phyloP scores from a whole-genome alignment of 2,329 filamentous ascomycete species.

The Fusarium circinatum region DNA sequence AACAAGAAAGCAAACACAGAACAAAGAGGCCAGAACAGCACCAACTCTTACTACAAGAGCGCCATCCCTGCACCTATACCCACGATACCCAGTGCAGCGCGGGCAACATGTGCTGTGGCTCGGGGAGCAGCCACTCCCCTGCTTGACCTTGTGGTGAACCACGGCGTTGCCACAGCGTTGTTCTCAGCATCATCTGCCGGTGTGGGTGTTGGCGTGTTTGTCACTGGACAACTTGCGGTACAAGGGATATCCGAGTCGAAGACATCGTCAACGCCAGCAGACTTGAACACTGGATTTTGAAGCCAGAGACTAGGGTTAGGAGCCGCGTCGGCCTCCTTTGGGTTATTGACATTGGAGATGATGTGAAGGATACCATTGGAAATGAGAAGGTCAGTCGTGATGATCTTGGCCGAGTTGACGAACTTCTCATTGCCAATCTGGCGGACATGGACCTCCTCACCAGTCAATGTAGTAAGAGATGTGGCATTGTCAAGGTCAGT shows the following conservation, averaged over 20 bases:
- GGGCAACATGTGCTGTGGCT: constrained; percentile 43
- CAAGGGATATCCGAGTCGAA: constrained; percentile 58
- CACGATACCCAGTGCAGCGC: constrained; percentile 45
- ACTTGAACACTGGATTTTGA: constrained; percentile 63
- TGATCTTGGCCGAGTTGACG: constrained; percentile 64
- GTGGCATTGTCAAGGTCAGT: constrained; percentile 49
- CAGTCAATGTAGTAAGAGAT: constrained; percentile 49
- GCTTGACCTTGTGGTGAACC: constrained; percentile 40
- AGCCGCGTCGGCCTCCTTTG: constrained; percentile 47
- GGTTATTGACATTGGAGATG: constrained; percentile 64
- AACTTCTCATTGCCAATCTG: constrained; percentile 58
- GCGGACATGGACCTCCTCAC: constrained; percentile 51
- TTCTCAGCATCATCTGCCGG: constrained; percentile 14
- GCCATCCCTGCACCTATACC: constrained; percentile 47
- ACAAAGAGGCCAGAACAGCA: not conserved
- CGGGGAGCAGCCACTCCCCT: constrained; percentile 33
- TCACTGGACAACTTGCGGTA: constrained; percentile 48
- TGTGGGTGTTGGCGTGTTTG: constrained; percentile 15
- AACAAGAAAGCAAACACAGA: not conserved
- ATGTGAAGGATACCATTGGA: constrained; percentile 69
- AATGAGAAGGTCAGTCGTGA: constrained; percentile 63
- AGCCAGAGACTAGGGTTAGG: constrained; percentile 53
- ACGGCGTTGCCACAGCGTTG: constrained; percentile 37
- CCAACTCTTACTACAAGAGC: constrained; percentile 27
- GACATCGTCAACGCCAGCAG: constrained; percentile 56